Conservation (phyloP, 306 rosid species). For the Quercus bicolor region DNA sequence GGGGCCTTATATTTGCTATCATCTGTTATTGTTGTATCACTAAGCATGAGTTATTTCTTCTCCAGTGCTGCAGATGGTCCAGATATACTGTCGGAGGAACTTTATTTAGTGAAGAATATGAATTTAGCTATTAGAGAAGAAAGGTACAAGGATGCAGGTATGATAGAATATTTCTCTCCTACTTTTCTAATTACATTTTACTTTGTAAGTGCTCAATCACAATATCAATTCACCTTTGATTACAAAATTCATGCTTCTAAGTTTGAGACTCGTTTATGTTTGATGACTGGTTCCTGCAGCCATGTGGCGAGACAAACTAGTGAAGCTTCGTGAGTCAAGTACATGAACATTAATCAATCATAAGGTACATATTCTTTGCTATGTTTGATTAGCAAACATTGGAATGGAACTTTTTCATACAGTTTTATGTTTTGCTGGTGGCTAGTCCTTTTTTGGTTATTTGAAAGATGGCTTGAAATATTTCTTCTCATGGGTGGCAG, state of each 20-base stretch:
- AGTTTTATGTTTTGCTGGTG: background rate
- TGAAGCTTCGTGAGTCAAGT: constrained; percentile 57
- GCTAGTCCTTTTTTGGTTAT: background rate
- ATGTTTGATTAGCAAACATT: background rate
- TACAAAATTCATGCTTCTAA: constrained; percentile 7
- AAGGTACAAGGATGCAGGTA: constrained; percentile 90
- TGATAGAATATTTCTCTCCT: background rate
- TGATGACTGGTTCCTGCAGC: constrained; percentile 57
- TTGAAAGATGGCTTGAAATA: background rate
- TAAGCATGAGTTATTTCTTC: constrained; percentile 16
- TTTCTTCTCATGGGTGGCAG: constrained; percentile 26
- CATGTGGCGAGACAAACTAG: constrained; percentile 74
- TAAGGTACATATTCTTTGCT: constrained; percentile 22
- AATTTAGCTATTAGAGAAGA: constrained; percentile 69
- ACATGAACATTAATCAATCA: constrained; percentile 42
- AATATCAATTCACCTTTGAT: background rate
- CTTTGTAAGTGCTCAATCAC: background rate
- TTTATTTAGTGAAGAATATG: constrained; percentile 70
- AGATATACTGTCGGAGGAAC: constrained; percentile 65
- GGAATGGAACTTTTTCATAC: background rate
- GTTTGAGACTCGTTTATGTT: constrained; percentile 7
- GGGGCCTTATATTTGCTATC: background rate
- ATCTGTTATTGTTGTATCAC: constrained; percentile 4
- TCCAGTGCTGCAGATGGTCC: constrained; percentile 85
- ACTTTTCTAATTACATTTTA: background rate